Evolutionary conservation across 225 moss, liverwort and hornwort species (phyloP), one percentile per base, ranked within the genome.

Genomic region (Lunularia cruciata): DNA sequence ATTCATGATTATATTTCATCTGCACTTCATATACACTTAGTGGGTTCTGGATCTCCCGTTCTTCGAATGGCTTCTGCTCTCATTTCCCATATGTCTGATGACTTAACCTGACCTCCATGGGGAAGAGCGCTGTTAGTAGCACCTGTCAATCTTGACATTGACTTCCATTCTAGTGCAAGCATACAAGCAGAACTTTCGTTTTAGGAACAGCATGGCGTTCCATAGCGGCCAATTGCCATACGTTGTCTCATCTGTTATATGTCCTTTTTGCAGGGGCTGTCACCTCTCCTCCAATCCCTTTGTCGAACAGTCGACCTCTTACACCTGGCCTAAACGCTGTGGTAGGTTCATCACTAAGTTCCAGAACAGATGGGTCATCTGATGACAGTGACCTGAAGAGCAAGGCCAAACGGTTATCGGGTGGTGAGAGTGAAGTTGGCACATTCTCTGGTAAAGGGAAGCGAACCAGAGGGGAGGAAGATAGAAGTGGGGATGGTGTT

Each of bases 241-340:
- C 0, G 22, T 23, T 59, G 10, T 40, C 48, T 51, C n/a, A 6
- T 0, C 34, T 51, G n/a, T n/a, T 35, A 59, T 72, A 15, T 39
- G 23, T 51, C 22, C 35, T 55, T 30, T 26, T 22, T 79, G 78
- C 86, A 98, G 96, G 96, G 59, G 96, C 96, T 69, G 93, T 98
- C 12, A 91, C 86, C 27, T 89, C 93, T 74, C 92, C 96, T 69
- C 86, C 92, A 71, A 76, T 91, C 63, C 85, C 89, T 2, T 65
- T 88, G 68, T 72, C 89, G 67, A 91, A 78, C 63, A 98, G 84
- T 76, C 90, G 86, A 61, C 81, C 90, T 26, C 85, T 90, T 66
- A 85, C 93, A 57, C 85, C 96, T 61, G 83, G 82, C n/a, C 86
- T 86, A 52, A 88, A 86, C 56, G 87, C 78, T 23, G 88, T 86